Percentiles rank a stretch among this genome's conserved stretches.
phyloP scores from a whole-genome alignment of 805 yeast genomes.

The Hanseniaspora occidentalis region DNA sequence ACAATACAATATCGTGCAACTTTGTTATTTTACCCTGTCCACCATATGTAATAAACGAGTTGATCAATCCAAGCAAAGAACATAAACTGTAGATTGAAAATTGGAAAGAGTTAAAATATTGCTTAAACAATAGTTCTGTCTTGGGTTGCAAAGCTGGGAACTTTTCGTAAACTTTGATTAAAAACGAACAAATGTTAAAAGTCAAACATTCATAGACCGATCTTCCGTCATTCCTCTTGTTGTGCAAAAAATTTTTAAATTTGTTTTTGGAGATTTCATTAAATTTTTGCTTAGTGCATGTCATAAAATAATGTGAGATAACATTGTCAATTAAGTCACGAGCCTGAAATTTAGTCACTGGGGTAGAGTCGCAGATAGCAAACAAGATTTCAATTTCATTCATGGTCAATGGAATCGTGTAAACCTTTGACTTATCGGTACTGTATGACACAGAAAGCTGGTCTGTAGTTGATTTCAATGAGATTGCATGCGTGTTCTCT shows the following conservation, averaged over 20 bases:
- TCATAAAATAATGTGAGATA: conserved; percentile 35
- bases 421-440: conserved; percentile 13
- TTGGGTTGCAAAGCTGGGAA: conserved; percentile 18
- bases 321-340: conserved; percentile 27
- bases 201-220: conserved; percentile 31
- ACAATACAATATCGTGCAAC: conserved; percentile 2
- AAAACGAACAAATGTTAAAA: conserved; percentile 21
- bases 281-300: conserved; percentile 38
- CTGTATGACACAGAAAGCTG: neutral
- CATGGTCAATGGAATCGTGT: conserved; percentile 32
- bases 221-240: conserved; percentile 14
- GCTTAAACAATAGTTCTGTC: conserved; percentile 8
- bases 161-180: conserved; percentile 16
- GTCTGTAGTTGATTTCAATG: neutral
- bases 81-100: conserved; percentile 15
- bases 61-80: conserved; percentile 28
- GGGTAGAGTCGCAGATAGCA: conserved; percentile 33
- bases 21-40: neutral
- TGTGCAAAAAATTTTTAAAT: conserved; percentile 14
- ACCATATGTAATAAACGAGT: conserved; percentile 16
- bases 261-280: conserved; percentile 24
- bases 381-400: conserved; percentile 43
- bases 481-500: neutral
- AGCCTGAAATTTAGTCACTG: conserved; percentile 28
- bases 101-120: conserved; percentile 7